Evolutionary conservation across 176 grass and related monocot species (phyloP).

Genomic region (Avena eriantha): DNA sequence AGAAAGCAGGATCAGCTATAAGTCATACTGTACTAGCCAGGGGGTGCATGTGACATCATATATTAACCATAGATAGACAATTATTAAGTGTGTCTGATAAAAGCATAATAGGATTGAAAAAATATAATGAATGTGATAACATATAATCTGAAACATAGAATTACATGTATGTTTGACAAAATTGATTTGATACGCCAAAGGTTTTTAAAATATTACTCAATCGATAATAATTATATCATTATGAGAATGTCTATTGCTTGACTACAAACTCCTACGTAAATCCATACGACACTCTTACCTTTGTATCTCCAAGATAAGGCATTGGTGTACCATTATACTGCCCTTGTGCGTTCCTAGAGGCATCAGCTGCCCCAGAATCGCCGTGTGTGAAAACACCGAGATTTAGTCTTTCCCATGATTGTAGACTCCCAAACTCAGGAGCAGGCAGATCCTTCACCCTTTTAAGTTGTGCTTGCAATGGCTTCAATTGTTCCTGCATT

Average conservation of each 20-base stretch:
- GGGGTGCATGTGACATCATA: constrained; percentile 6
- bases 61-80: constrained; percentile 21
- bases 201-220: not conserved
- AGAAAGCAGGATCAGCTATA: not conserved
- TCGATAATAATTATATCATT: not conserved
- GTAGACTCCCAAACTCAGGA: constrained; percentile 94
- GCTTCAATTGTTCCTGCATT: constrained; percentile 90
- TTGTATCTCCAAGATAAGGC: constrained; percentile 90
- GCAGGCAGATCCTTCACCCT: constrained; percentile 90
- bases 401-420: constrained; percentile 89
- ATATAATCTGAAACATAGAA: not conserved
- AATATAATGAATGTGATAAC: not conserved
- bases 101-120: constrained; percentile 26
- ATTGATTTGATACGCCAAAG: not conserved
- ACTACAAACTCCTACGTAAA: constrained; percentile 25
- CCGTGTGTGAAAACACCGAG: constrained; percentile 57
- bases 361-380: constrained; percentile 65
- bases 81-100: not conserved
- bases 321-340: constrained; percentile 87
- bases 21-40: constrained; percentile 26
- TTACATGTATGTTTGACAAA: constrained; percentile 19
- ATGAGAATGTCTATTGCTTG: not conserved
- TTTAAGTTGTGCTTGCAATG: constrained; percentile 65
- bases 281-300: constrained; percentile 49
- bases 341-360: constrained; percentile 72